Evolutionary conservation across 164 flowering plant genomes (phyloP), one percentile per base, ranked within the genome.

Genomic region (Akebia trifoliata): DNA sequence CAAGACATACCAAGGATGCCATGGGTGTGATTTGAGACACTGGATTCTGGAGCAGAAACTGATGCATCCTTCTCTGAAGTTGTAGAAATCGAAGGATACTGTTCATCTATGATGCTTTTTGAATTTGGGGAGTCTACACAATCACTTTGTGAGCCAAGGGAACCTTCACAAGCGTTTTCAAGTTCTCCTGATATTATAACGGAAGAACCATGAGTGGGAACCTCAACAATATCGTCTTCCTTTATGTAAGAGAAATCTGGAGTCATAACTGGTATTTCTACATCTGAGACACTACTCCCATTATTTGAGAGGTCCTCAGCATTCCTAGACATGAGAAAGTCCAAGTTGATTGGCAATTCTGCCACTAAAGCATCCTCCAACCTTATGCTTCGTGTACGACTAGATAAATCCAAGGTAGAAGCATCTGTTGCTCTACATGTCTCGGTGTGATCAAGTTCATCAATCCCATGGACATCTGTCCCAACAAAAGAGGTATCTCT

Each of bases 1-100:
- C 28, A 37, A 32, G 26, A 55, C 70, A 54, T 78, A 89, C 91
- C 87, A 48, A 64, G 62, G 37, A 69, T 68, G 59, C 62, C 69
- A 69, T 68, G 59, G 25, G 52, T 48, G 64, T 51, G 58, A 72
- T 67, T 71, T 24, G 70, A 52, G 39, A 49, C 31, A 29, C 73
- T 66, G 46, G 59, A 28, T 24, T 80, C 81, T 32, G 61, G 45
- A 59, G 57, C 65, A 58, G 78, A 45, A 65, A 60, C 24, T 39
- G 59, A 6, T 31, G 36, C 24, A 60, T 60, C 75, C 58, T 40
- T 61, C 42, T 76, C 75, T 21, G 66, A 48, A 44, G 38, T 47
- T 21, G 47, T 20, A 35, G 68, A 50, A 65, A 50, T 63, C 24
- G 73, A 60, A 57, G 58, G 56, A 35, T 80, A 78, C 17, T 47